phyloP scores from a whole-genome alignment of 805 yeast species.

The Metschnikowia santaceciliae region DNA sequence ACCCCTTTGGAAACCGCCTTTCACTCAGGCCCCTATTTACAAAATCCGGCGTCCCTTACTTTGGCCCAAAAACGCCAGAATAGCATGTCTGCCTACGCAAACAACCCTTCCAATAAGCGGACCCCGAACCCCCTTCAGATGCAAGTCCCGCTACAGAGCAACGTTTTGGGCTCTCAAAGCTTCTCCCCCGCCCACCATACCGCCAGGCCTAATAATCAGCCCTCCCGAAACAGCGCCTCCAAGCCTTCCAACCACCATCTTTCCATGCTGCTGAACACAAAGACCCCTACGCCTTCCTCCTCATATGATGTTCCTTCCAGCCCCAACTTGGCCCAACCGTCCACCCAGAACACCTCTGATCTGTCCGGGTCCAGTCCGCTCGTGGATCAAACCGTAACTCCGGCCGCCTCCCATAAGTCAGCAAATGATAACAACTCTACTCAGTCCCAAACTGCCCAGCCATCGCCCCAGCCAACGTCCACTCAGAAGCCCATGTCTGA shows the following conservation, averaged over 20 bases:
- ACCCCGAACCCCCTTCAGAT: slow-evolving; percentile 22
- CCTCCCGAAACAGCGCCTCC: slow-evolving; percentile 15
- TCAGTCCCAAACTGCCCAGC: slow-evolving; percentile 7
- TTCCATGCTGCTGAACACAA: slow-evolving; percentile 15
- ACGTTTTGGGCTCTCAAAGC: slow-evolving; percentile 12
- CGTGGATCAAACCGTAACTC: slow-evolving; percentile 16
- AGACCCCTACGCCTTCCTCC: slow-evolving; percentile 41
- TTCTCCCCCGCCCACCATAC: slow-evolving; percentile 7
- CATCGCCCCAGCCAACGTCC: slow-evolving; percentile 4
- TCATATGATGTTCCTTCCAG: slow-evolving; percentile 40
- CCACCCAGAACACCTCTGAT: slow-evolving; percentile 34
- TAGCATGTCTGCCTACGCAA: slow-evolving; percentile 33
- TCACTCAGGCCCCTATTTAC: slow-evolving; percentile 6
- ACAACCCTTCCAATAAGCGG: slow-evolving; percentile 33
- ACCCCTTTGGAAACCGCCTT: slow-evolving; percentile 1
- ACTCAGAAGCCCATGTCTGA: slow-evolving; percentile 40
- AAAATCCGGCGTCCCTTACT: slow-evolving; percentile 5
- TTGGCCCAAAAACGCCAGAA: slow-evolving; percentile 39
- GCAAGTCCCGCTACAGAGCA: slow-evolving; percentile 16
- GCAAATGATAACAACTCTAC: slow-evolving; percentile 9
- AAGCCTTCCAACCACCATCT: slow-evolving; percentile 14
- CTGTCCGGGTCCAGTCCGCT: slow-evolving; percentile 38
- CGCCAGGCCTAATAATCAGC: slow-evolving; percentile 3
- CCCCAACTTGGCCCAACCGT: slow-evolving; percentile 30
- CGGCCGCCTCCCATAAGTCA: slow-evolving; percentile 5